Base-by-base conservation (phyloP, 225 moss, liverwort and hornwort genomes). In the Climacium dendroides region DNA sequence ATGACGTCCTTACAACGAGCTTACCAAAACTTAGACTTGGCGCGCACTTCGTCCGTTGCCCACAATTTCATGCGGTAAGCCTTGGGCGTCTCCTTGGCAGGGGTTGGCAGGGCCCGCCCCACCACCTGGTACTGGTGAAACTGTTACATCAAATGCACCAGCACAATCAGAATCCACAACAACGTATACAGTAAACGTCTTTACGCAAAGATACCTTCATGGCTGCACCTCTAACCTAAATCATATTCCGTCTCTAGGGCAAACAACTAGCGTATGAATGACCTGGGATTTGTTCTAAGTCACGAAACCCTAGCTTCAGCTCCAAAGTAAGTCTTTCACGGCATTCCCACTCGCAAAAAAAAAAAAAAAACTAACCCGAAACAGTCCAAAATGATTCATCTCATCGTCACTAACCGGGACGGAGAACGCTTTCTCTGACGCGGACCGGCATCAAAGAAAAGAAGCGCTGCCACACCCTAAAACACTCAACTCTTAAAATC, bases 121-220 rank as follows among this genome's bases (percentile, higher is more conserved):
- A 97, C 97, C 93, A 97, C 97, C 91, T 97, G 97, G 87, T 96
- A 97, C 87, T 97, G 97, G 76, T 95, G 97, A 91, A 95, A 94
- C 96, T 96, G 96, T 43, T 79, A 66, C 79, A 89, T 6, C 74
- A 81, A 67, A 81, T 18, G 45, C 29, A 50, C 37, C 29, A 55
- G 15, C 52, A 43, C 5, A 48, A 80, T 85, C 16, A 85, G 50
- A 55, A 65, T 37, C 87, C 6, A 30, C 32, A 52, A 15, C 16
- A 28, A 37, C 6, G 9, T 43, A 53, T 6, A 10, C 29, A 7
- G 22, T 5, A 1, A 62, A 25, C 52, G 4, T 18, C 48, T 19
- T 52, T 8, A 57, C n/a, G 57, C 30, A 41, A 29, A 32, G 32
- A 52, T 14, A 24, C 6, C 55, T 47, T 9, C n/a, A 55, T 48